Percentiles rank a stretch among this genome's conserved stretches.
Evolutionary conservation across 2,329 filamentous ascomycete species (phyloP).

Genomic region (Ramularia endophylla): DNA sequence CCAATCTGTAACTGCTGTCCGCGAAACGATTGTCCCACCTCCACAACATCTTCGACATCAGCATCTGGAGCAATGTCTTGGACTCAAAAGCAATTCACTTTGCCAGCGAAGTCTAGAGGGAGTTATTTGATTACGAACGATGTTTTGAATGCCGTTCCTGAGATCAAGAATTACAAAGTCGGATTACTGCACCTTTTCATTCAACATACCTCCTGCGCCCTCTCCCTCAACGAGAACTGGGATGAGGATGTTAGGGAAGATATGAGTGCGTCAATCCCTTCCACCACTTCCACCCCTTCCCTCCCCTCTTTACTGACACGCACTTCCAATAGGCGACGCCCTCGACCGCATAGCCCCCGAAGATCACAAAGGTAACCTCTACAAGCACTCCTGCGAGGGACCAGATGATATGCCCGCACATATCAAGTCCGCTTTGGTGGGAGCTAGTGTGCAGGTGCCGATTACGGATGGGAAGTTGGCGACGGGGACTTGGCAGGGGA

Average conservation of each 20-base stretch:
- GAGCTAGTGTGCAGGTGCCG: constrained; percentile 83
- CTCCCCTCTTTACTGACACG: too few species aligned
- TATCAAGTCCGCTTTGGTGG: constrained; percentile 84
- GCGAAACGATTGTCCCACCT: constrained; percentile 23
- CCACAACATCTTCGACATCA: constrained; percentile 20
- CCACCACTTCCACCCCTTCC: too few species aligned
- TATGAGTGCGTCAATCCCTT: constrained; percentile 48
- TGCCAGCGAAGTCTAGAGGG: constrained; percentile 71
- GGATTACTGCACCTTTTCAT: constrained; percentile 85
- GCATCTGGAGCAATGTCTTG: constrained; percentile 49
- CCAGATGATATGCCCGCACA: constrained; percentile 96
- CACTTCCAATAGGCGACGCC: constrained; percentile 64
- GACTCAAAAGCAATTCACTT: constrained; percentile 78
- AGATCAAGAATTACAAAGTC: constrained; percentile 76
- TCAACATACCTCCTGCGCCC: constrained; percentile 88
- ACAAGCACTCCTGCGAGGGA: constrained; percentile 78
- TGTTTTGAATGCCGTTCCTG: constrained; percentile 65
- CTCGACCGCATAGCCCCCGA: constrained; percentile 85
- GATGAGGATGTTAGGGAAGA: constrained; percentile 72
- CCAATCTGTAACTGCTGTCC: constrained; percentile 31
- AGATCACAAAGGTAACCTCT: constrained; percentile 61
- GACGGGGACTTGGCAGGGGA: constrained; percentile 74
- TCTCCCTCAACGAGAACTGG: constrained; percentile 90
- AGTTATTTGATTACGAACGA: constrained; percentile 84
- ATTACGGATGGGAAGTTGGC: constrained; percentile 78